Evolutionary conservation across 2,329 filamentous ascomycete species (phyloP), one percentile per base, ranked within the genome.

Genomic region (Monilinia aucupariae): DNA sequence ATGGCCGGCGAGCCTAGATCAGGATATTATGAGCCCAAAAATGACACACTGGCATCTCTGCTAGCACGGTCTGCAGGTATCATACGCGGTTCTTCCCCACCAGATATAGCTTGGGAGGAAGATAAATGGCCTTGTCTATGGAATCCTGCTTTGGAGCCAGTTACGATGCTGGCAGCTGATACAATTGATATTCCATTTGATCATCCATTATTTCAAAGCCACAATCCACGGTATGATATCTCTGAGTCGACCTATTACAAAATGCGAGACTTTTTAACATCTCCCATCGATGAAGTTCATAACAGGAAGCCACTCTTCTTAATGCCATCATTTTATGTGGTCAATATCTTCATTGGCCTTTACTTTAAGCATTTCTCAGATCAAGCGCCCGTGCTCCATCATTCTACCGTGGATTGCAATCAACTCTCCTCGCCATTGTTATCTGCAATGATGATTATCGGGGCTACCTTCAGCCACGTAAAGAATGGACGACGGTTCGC

Each of bases 361-460:
- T 71, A 69, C 63, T 71, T 71, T 55, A 53, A 69, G 48, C 61
- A 66, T 37, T 70, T 69, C 47, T 69, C 68, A 20, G 64, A 61
- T n/a, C 69, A 71, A 51, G 69, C 68, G 61, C 69, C 69, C 8
- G 68, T 70, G 3, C 61, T 71, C 9, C 69, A 71, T 55, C 67
- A 69, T 59, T 47, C 68, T 13, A 71, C 69, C 4, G 63, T 71
- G 13, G 65, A 69, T 48, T 65, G 63, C 12, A 67, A 71, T 39
- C 68, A 69, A 54, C 59, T 71, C 2, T 68, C 69, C 17, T 61
- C 68, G 15, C 65, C 69, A n/a, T 53, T 71, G 15, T 54, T 71
- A 34, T 64, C 65, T 27, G 61, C 66, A 13, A 71, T 71, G 48
- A 62, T 70, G 22, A 62, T 69, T 8, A 66, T 70, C 7, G 69